Base-by-base conservation (phyloP, 495 filamentous ascomycete genomes). In the Podospora comata region DNA sequence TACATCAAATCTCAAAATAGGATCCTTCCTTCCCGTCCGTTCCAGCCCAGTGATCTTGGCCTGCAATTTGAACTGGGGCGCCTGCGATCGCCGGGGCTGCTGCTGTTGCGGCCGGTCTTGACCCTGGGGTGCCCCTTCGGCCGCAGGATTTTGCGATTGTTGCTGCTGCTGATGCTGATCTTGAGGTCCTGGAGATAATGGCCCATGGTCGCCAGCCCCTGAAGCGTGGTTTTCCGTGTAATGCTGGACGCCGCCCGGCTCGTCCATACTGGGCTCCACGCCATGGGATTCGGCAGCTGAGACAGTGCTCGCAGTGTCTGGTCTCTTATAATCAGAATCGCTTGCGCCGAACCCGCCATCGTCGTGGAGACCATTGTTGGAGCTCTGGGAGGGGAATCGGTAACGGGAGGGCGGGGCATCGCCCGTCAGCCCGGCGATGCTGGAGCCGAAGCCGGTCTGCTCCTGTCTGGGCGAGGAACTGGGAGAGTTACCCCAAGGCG, bases 1-100 rank as follows among this genome's bases (percentile, higher is more conserved):
- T 23, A 99, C 92, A 83, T 99, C 96, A 73, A 99, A 99, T 77
- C 91, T 87, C 64, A 99, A 80, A 65, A 98, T 94, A 4, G 92
- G 92, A 74, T 98, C 96, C 77, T 98, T 99, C 74, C 94, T 90
- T 20, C 94, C 94, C 7, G 91, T 94, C 60, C 96, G 83, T 78
- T 99, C 96, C 32, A 99, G 81, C 15, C 90, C 92, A 2, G 93
- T 97, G 68, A 99, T 91, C 79, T 97, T 98, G 13, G 90, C 94
- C 76, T 96, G 92, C 39, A 99, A 84, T 74, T 91, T 95, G 79
- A 93, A 94, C 55, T 89, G 85, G 54, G 90, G 91, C 27, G 82
- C 83, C 5, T 83, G 77, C 60, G 79, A 78, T 82, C 84, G 71
- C 75, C 79, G 75, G 69, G 74, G 71, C 60, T 82, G 79, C 62